Evolutionary conservation across 768 basidiomycete species (phyloP), one percentile per base, ranked within the genome.

Genomic region (Trichaptum fuscoviolaceum): DNA sequence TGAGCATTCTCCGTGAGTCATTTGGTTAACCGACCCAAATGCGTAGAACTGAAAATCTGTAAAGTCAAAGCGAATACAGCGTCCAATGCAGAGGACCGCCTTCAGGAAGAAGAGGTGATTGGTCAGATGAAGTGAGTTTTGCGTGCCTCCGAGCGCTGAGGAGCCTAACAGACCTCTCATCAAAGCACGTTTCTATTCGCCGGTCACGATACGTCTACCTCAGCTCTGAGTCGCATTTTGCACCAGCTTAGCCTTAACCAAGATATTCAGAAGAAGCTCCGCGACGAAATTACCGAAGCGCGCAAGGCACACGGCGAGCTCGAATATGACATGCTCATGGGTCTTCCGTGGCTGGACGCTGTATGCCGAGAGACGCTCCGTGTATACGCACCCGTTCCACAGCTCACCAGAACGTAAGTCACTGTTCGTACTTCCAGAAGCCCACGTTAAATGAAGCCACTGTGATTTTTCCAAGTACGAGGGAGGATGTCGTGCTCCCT

Each of bases 1-100:
- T 84, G 64, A 83, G 81, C 66, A 75, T 82, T 35, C 74, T 86
- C 35, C 71, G 84, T 85, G 68, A 70, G 82, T 35, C 23, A 12
- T 35, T 67, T n/a, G 15, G 26, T 10, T 61, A 7, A 62, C 27
- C n/a, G 23, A 36, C 17, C 35, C 57, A 34, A 34, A n/a, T 7
- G n/a, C 7, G 24, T 30, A 7, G 10, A 30, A 20, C 17, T 25
- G 20, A 35, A 7, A 24, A 20, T 15, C 9, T 1, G 2, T 52
- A 9, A 24, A 74, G 74, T 73, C 58, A 63, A 69, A 64, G 71
- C 66, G n/a, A 74, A 74, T 65, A 64, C 70, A 58, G 30, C 62
- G 18, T 70, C 71, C 1, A 30, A 65, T 15, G 70, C 64, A 2
- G 69, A 67, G 10, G 75, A 76, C 9, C 67, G 67, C 30, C 69